Base-by-base conservation (phyloP, 2,329 filamentous ascomycete species). In the Ceratocystis huliohia region DNA sequence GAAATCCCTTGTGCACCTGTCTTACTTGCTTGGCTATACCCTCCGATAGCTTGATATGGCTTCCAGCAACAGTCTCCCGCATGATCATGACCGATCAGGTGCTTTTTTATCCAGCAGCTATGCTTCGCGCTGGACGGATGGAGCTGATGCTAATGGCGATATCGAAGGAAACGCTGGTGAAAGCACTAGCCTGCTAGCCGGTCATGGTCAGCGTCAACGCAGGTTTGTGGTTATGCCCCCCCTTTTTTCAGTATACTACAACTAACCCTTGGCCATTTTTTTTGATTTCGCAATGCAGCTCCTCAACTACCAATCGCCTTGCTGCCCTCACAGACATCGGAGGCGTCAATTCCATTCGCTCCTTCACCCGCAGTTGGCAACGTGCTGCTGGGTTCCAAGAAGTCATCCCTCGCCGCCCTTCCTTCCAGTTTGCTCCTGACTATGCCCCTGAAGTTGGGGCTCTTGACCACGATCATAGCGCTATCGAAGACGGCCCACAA, bases 331-430 rank as follows among this genome's bases (percentile, higher is more conserved):
- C 82, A 70, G 86, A 96, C 68, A 87, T 89, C 61, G 94, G 93
- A 70, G 93, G 93, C 63, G 88, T 92, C 69, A 97, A 97, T 79
- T 95, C 89, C 75, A 88, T 97, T 72, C 88, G 94, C 73, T 96
- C 92, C 72, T 97, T 97, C 74, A 89, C 92, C 57, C 84, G 88
- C 68, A 96, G 90, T 71, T 96, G 91, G 88, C 90, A 93, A 76
- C 86, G 93, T 74, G 93, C 93, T 46, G 91, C 91, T 30, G 87
- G 83, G 67, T 97, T 97, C 75, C 83, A 85, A 69, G 92, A 96
- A 74, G 89, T 96, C 70, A 87, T 94, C 44, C 90, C 91, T 4
- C 86, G 89, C 66, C 84, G 86, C 17, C 85, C 86, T 15, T 87
- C 89, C 44, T 91, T 96, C 73, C 80, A 89, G 65, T 82, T 85